Conservation (phyloP, 768 basidiomycete species). For the Lactarius psammicola region DNA sequence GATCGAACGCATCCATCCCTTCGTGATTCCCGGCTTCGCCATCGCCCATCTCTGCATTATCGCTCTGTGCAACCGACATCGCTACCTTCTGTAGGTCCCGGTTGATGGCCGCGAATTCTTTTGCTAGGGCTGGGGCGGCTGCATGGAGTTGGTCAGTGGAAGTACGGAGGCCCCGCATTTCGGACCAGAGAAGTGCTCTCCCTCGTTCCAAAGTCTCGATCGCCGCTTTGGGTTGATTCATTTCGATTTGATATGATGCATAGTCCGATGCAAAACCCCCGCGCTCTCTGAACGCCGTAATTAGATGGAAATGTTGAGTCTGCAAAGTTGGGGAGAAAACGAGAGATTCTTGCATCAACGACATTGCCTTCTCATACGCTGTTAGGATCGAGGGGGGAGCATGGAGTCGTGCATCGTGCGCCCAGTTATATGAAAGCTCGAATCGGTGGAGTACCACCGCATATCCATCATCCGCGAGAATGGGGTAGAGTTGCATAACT, state of each 20-base stretch:
- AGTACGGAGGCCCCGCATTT: not conserved
- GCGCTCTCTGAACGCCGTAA: too few relatives aligned
- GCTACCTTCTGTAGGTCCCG: not conserved
- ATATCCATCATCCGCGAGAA: not conserved
- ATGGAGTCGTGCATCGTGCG: not conserved
- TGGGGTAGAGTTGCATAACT: not conserved
- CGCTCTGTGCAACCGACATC: not conserved
- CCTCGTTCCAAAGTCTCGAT: conserved; percentile 10
- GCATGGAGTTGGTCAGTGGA: not conserved
- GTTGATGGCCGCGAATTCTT: not conserved
- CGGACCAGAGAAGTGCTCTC: conserved; percentile 7
- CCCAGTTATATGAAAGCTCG: not conserved
- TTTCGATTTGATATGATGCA: conserved; percentile 2
- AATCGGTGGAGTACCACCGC: not conserved
- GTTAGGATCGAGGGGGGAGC: not conserved
- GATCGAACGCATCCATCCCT: conserved; percentile 30
- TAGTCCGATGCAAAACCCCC: not conserved
- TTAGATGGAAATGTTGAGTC: not conserved
- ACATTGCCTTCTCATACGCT: not conserved
- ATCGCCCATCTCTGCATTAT: not conserved
- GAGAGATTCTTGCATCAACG: too few relatives aligned
- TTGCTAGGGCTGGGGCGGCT: not conserved
- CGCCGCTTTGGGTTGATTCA: not conserved
- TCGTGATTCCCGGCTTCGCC: not conserved
- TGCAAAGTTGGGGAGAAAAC: too few relatives aligned